phyloP scores from a whole-genome alignment of 2,329 filamentous ascomycete genomes.

The Hirsutella rhossiliensis region DNA sequence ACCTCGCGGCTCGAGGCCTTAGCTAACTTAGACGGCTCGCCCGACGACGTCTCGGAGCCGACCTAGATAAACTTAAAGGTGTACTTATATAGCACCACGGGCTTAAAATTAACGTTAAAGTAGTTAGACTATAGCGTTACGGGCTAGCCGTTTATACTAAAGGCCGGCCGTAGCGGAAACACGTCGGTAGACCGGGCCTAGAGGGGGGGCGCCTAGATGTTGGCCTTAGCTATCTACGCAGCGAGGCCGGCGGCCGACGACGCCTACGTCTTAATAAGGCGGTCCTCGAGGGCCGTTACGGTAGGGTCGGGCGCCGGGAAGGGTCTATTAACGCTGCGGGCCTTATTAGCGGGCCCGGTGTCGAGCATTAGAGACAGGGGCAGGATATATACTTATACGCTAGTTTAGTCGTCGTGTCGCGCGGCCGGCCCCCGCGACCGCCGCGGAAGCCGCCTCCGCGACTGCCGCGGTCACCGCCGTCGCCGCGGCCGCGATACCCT shows the following conservation, averaged over 20 bases:
- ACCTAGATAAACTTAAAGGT: conserved; percentile 23
- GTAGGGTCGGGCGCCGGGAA: conserved; percentile 11
- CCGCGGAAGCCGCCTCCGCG: background rate
- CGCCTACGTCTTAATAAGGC: conserved; percentile 20
- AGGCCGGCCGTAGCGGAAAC: conserved; percentile 37
- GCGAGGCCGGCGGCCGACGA: conserved; percentile 13
- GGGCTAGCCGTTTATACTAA: conserved; percentile 27
- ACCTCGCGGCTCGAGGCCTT: conserved; percentile 15
- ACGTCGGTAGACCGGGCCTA: conserved; percentile 8
- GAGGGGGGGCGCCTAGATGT: conserved; percentile 7
- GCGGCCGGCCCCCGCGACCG: background rate
- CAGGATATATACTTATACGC: background rate
- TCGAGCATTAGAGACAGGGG: background rate
- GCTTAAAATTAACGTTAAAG: conserved; percentile 30
- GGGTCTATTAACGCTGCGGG: conserved; percentile 10
- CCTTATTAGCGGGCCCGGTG: background rate
- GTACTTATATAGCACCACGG: conserved; percentile 30
- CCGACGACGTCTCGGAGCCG: conserved; percentile 2
- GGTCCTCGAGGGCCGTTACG: conserved; percentile 26
- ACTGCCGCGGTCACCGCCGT: conserved; percentile 6
- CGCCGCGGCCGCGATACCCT: conserved; percentile 1
- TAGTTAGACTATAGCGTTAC: conserved; percentile 43
- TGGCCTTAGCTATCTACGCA: conserved; percentile 23
- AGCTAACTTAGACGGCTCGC: conserved; percentile 5
- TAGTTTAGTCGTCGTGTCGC: background rate